Base-by-base conservation (phyloP, 2,329 filamentous ascomycete genomes). In the Cadophora luteo-olivacea region DNA sequence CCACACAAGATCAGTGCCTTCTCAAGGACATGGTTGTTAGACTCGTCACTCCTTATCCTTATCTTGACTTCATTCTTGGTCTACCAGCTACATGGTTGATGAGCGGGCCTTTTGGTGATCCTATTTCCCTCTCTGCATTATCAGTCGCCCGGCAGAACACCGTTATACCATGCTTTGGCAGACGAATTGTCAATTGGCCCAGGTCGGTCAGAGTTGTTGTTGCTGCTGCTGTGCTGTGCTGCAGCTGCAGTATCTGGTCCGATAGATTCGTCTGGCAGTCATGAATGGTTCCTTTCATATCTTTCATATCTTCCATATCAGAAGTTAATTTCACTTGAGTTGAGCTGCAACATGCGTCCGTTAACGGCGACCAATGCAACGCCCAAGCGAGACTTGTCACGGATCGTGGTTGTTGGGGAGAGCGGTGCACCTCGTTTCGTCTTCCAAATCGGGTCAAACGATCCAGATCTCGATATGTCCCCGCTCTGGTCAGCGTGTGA, bases 381-480 rank as follows among this genome's bases (percentile, higher is more conserved):
- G 52, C 33, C 62, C 68, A 72, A 74, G 69, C 72, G 75, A 74
- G 63, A 60, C 60, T 61, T 66, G 66, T 70, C 52, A 61, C 60
- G 64, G 61, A 72, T 62, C 36, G 38, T 29, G 61, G 67, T 49
- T 24, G n/a, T 64, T 63, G 36, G 52, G 51, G 41, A 52, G 51
- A 36, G 51, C 67, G 55, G 69, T 68, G 71, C 69, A 24, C 32
- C 33, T 73, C 69, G 66, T 73, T 72, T 73, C 58, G 38, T 68
- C 61, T 74, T 76, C 76, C 76, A 73, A 68, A 76, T 77, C 69
- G 71, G 75, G 76, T 72, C 73, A 77, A 74, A 66, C 72, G 68
- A 74, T 77, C 76, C 75, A 74, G 72, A 19, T 38, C 60, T 66
- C 65, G 70, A 72, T 74, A 69, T 65, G 69, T 73, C 73, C 70